phyloP scores from a whole-genome alignment of 352 stramenopile genomes.

The Globisporangium irregulare region DNA sequence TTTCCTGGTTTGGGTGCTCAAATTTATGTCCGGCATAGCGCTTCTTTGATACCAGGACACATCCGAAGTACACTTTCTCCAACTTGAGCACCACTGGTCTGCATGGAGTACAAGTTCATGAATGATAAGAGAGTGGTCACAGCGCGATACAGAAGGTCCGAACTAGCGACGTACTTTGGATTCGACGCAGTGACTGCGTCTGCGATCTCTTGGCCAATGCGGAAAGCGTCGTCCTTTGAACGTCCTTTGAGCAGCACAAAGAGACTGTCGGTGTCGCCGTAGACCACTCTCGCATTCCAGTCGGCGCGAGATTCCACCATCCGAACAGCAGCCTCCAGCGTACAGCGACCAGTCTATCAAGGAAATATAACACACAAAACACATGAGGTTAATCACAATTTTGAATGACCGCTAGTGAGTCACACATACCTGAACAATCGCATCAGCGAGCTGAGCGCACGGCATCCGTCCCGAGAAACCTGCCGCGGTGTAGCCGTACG shows the following conservation, averaged over 20 bases:
- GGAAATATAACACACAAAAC: background rate
- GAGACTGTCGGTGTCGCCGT: constrained; percentile 98
- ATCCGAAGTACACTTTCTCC: constrained; percentile 93
- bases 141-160: no score
- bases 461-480: constrained; percentile 98
- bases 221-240: constrained; percentile 92
- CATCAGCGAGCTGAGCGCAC: constrained; percentile 95
- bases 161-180: constrained; percentile 49
- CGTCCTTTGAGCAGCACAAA: constrained; percentile 97
- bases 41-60: constrained; percentile 94
- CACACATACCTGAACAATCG: constrained; percentile 93
- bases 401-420: background rate
- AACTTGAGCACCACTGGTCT: constrained; percentile 82
- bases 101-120: background rate
- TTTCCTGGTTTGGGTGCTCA: constrained; percentile 50
- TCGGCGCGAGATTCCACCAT: constrained; percentile 83
- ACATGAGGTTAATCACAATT: background rate
- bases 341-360: constrained; percentile 76
- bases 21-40: constrained; percentile 90
- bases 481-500: constrained; percentile 98
- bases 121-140: no score
- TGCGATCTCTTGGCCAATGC: constrained; percentile 91
- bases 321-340: constrained; percentile 92
- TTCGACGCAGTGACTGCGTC: constrained; percentile 80
- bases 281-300: constrained; percentile 92